phyloP scores from a whole-genome alignment of 805 yeast genomes.

The Saturnispora diversa region DNA sequence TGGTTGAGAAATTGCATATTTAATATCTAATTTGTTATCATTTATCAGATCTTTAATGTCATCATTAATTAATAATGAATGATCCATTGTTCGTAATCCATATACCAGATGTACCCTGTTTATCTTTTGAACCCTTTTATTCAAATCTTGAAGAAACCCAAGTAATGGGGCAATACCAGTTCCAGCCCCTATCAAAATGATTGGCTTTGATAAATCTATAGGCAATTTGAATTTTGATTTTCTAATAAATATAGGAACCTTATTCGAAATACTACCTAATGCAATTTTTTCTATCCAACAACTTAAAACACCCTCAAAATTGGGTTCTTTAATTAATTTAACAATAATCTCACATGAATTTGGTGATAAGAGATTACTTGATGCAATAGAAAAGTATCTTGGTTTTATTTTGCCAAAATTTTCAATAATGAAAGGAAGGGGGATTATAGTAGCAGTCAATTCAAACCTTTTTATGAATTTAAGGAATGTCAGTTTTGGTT shows the following conservation, averaged over 20 bases:
- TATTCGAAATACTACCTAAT: slow-evolving; percentile 38
- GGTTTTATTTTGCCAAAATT: slow-evolving; percentile 72
- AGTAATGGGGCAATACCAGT: slow-evolving; percentile 96
- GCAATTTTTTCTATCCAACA: slow-evolving; percentile 67
- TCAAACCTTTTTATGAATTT: slow-evolving; percentile 57
- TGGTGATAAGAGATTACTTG: slow-evolving; percentile 57
- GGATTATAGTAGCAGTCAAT: slow-evolving; percentile 45
- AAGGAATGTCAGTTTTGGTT: slow-evolving; percentile 54
- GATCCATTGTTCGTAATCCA: slow-evolving; percentile 50
- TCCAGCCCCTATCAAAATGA: slow-evolving; percentile 93
- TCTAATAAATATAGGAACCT: slow-evolving; percentile 77
- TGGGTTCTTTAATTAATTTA: slow-evolving; percentile 57
- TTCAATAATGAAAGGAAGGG: slow-evolving; percentile 76
- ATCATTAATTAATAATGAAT: slow-evolving; percentile 69
- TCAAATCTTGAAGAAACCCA: slow-evolving; percentile 74
- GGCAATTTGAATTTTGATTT: slow-evolving; percentile 88
- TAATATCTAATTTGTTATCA: slow-evolving; percentile 49
- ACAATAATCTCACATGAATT: slow-evolving; percentile 69
- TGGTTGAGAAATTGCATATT: slow-evolving; percentile 71
- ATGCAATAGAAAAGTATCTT: slow-evolving; percentile 87
- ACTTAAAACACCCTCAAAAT: slow-evolving; percentile 73
- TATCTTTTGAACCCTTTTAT: slow-evolving; percentile 28
- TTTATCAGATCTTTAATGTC: slow-evolving; percentile 65
- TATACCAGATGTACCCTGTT: slow-evolving; percentile 69
- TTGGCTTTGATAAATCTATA: slow-evolving; percentile 62